Conservation (phyloP, 2,329 filamentous ascomycete species). For the Aaosphaeria pasadenensis region DNA sequence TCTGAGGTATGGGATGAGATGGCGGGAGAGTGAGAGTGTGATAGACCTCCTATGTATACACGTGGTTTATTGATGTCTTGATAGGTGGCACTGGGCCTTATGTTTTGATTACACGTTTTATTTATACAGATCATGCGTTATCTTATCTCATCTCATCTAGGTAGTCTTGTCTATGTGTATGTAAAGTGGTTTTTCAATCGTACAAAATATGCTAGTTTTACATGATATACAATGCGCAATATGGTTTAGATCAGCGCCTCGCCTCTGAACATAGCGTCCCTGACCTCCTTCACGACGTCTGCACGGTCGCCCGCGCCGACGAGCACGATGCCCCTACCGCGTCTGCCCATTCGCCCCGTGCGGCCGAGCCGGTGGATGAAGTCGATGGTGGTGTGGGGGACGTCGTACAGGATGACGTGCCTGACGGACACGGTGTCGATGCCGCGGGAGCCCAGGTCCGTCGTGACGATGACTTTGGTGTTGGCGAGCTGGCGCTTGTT, state of each 20-base stretch:
- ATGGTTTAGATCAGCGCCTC: constrained; percentile 46
- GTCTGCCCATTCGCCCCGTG: constrained; percentile 86
- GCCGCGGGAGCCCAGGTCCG: constrained; percentile 85
- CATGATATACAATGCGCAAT: not conserved
- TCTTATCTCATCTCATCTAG: no score
- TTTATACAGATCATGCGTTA: no score
- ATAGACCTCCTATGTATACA: no score
- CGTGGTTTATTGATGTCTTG: no score
- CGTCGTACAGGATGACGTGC: constrained; percentile 91
- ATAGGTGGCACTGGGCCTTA: no score
- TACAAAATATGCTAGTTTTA: not conserved
- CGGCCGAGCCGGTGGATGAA: constrained; percentile 95
- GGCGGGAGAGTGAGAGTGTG: no score
- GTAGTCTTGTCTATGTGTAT: no score
- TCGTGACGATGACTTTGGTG: constrained; percentile 89
- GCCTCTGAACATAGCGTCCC: constrained; percentile 63
- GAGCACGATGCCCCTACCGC: constrained; percentile 85
- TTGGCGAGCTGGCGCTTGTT: constrained; percentile 58
- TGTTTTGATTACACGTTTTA: no score
- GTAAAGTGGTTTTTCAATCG: no score
- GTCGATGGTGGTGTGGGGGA: constrained; percentile 96
- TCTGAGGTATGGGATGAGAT: no score
- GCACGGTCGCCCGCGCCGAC: constrained; percentile 86
- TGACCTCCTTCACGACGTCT: constrained; percentile 88
- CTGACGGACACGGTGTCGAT: constrained; percentile 91